phyloP scores from a whole-genome alignment of 352 stramenopile species.

The Pythium brachiatum region DNA sequence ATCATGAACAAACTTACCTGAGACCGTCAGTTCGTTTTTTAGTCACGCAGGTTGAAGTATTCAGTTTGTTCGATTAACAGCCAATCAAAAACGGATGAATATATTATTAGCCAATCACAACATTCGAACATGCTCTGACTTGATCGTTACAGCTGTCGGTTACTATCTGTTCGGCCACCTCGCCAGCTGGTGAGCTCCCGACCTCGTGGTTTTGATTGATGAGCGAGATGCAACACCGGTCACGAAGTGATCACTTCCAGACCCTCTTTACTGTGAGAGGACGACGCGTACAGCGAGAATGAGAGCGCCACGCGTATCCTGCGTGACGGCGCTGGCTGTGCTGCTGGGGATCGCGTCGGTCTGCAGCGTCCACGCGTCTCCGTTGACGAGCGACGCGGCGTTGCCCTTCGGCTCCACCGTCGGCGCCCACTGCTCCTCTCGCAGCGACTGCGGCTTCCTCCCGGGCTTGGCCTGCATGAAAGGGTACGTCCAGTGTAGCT shows the following conservation, averaged over 20 bases:
- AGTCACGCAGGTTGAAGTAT: too few relatives aligned
- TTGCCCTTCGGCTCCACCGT: constrained; percentile 35
- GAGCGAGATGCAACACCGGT: not conserved
- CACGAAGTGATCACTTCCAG: not conserved
- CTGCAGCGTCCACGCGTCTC: not conserved
- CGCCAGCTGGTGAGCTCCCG: too few relatives aligned
- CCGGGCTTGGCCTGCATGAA: constrained; percentile 67
- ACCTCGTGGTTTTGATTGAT: not conserved
- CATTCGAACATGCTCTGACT: not conserved
- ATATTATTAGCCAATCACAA: not conserved
- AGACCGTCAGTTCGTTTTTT: too few relatives aligned
- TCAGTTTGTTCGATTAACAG: too few relatives aligned
- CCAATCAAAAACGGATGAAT: too few relatives aligned
- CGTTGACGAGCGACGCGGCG: not conserved
- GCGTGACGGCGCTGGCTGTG: not conserved
- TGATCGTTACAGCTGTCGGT: not conserved
- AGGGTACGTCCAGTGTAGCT: constrained; percentile 30
- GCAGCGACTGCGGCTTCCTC: constrained; percentile 71
- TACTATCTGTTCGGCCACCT: not conserved
- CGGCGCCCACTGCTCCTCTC: constrained; percentile 43
- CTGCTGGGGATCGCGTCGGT: not conserved
- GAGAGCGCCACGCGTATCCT: not conserved
- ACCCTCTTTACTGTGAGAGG: not conserved
- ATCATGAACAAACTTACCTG: not conserved
- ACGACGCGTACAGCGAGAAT: not conserved